These are phyloP conservation scores for Forsythia suspensa DNA, from an alignment of 257 asterid species.

Conservation along the genomic window DNA sequence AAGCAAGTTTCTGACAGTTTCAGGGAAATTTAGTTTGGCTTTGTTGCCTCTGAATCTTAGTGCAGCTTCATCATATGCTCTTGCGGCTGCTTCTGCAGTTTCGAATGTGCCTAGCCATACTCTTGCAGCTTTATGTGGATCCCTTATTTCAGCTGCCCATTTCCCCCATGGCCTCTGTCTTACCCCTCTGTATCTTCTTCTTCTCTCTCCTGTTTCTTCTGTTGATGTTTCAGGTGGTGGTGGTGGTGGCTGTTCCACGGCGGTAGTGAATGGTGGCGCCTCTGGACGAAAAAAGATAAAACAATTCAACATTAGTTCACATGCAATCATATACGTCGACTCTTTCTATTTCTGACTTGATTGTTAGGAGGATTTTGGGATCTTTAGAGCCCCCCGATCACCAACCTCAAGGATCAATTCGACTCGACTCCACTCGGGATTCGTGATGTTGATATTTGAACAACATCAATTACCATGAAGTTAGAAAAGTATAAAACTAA, in stretches of 20 bases:
- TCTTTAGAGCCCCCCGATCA: too few relatives aligned
- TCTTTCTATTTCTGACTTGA: not conserved
- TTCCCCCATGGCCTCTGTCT: conserved; percentile 94
- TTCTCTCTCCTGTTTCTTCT: conserved; percentile 54
- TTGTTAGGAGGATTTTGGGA: too few relatives aligned
- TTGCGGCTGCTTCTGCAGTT: conserved; percentile 90
- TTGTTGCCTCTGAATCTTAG: conserved; percentile 75
- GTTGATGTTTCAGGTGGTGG: conserved; percentile 29
- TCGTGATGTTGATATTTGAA: too few relatives aligned
- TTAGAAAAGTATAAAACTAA: conserved; percentile 14
- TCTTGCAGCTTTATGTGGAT: conserved; percentile 82
- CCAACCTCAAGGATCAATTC: too few relatives aligned
- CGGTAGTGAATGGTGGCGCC: conserved; percentile 17
- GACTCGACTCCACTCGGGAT: too few relatives aligned
- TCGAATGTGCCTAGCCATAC: conserved; percentile 97
- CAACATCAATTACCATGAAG: not conserved
- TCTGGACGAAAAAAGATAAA: conserved; percentile 32
- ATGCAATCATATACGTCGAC: not conserved
- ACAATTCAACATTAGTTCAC: not conserved
- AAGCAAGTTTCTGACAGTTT: conserved; percentile 47
- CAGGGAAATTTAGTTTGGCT: conserved; percentile 91
- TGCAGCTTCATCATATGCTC: conserved; percentile 95
- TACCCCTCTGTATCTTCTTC: conserved; percentile 77
- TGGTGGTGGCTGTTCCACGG: not conserved
- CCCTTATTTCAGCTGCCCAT: conserved; percentile 97